Percentiles rank a stretch among this genome's conserved stretches.
These are phyloP conservation scores for Stephania yunnanensis DNA, from an alignment of 164 flowering plant genomes.

Conservation along the genomic window DNA sequence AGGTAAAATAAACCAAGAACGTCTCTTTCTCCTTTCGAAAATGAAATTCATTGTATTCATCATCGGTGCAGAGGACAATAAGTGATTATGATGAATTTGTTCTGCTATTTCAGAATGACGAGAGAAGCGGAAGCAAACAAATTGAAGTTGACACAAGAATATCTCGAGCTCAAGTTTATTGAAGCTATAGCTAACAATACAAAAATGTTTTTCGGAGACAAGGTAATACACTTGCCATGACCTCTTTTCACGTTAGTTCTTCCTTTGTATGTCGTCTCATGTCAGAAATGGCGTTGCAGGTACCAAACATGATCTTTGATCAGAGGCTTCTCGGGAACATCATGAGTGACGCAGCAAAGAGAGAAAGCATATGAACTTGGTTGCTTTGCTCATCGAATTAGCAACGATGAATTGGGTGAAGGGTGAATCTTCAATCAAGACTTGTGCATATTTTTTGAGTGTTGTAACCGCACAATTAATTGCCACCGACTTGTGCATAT, in stretches of 20 bases:
- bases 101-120: constrained; percentile 36
- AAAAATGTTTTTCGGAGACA: constrained; percentile 87
- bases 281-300: constrained; percentile 30
- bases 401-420: no score
- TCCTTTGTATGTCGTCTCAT: constrained; percentile 1
- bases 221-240: constrained; percentile 33
- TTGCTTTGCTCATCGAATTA: no score
- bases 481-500: no score
- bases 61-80: neutral
- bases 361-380: neutral
- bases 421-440: no score
- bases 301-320: constrained; percentile 79
- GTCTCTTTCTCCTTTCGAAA: neutral
- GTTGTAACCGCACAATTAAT: no score
- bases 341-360: constrained; percentile 25
- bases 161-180: constrained; percentile 78
- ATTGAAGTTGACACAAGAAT: constrained; percentile 79
- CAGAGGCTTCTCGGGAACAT: constrained; percentile 77
- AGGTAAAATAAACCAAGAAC: constrained; percentile 25
- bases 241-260: neutral
- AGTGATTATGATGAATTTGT: neutral
- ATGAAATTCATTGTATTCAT: neutral
- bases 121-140: constrained; percentile 92
- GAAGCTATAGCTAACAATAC: constrained; percentile 82
- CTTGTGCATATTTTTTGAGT: no score